Percentiles rank a stretch among this genome's conserved stretches.
phyloP scores from a whole-genome alignment of 805 yeast genomes.

The Candida ulmi region DNA sequence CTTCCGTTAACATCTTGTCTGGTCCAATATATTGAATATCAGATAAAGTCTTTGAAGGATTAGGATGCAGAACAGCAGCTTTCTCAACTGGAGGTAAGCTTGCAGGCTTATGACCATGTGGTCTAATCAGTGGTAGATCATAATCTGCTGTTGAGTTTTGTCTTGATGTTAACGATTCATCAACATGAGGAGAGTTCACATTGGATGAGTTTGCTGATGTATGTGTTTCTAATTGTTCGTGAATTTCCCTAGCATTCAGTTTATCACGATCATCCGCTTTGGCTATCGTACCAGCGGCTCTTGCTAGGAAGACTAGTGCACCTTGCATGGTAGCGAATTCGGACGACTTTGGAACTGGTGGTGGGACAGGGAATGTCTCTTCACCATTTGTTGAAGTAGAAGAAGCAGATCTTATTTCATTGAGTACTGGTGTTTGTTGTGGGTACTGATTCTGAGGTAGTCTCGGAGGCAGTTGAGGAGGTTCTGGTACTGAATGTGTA shows the following conservation, averaged over 20 bases:
- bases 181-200: constrained; percentile 2
- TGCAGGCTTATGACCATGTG: constrained; percentile 17
- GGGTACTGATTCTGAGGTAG: background rate
- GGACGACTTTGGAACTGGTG: constrained; percentile 15
- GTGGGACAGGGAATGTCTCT: constrained; percentile 8
- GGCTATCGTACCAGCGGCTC: constrained; percentile 75
- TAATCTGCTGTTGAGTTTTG: constrained; percentile 7
- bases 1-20: constrained; percentile 51
- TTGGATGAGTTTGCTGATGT: constrained; percentile 6
- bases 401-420: background rate
- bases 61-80: constrained; percentile 27
- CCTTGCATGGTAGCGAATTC: constrained; percentile 39
- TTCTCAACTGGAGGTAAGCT: constrained; percentile 28
- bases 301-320: constrained; percentile 67
- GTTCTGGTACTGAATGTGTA: background rate
- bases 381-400: constrained; percentile 5
- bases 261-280: constrained; percentile 60
- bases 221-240: constrained; percentile 39
- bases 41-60: constrained; percentile 34
- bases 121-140: constrained; percentile 20
- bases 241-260: constrained; percentile 46
- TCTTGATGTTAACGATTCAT: constrained; percentile 2
- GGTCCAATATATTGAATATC: constrained; percentile 62
- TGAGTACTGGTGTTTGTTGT: too few relatives aligned
- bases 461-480: constrained; percentile 1